These are phyloP conservation scores for Suhomyces faveliae DNA, from an alignment of 805 yeast genomes.

Conservation along the genomic window DNA sequence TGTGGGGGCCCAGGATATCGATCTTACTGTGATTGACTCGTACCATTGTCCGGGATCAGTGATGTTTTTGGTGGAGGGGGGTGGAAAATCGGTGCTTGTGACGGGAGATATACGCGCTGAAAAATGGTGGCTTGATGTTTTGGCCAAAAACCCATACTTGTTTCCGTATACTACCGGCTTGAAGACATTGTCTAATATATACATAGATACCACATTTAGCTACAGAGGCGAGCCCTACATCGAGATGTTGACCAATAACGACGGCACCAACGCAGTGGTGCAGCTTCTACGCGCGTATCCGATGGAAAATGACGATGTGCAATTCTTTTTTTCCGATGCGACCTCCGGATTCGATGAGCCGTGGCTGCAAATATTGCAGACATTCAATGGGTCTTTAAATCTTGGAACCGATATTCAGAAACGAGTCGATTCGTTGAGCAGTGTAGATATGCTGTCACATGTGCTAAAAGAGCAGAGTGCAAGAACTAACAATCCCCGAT, in stretches of 20 bases:
- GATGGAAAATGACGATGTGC: slow-evolving; percentile 32
- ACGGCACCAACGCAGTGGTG: slow-evolving; percentile 37
- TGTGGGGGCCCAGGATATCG: slow-evolving; percentile 18
- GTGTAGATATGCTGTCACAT: neutral
- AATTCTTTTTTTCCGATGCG: slow-evolving; percentile 40
- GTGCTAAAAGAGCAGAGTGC: neutral
- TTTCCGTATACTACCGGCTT: slow-evolving; percentile 40
- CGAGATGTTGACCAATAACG: slow-evolving; percentile 40
- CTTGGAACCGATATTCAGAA: slow-evolving; percentile 6
- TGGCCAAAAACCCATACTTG: slow-evolving; percentile 38
- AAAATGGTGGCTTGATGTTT: slow-evolving; percentile 44
- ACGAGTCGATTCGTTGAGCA: slow-evolving; percentile 1
- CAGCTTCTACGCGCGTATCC: slow-evolving; percentile 44
- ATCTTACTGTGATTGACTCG: slow-evolving; percentile 45
- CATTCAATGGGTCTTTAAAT: slow-evolving; percentile 17
- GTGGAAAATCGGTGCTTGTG: slow-evolving; percentile 35
- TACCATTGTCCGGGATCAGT: slow-evolving; percentile 63
- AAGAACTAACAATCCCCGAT: neutral
- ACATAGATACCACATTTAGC: slow-evolving; percentile 55
- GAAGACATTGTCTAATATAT: slow-evolving; percentile 42
- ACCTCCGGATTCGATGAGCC: slow-evolving; percentile 54
- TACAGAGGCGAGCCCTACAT: slow-evolving; percentile 50
- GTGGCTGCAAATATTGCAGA: slow-evolving; percentile 39
- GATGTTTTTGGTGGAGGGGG: slow-evolving; percentile 49
- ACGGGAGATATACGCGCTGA: slow-evolving; percentile 64